Base-by-base conservation (phyloP, 2,329 filamentous ascomycete species). In the Botryotinia convoluta region DNA sequence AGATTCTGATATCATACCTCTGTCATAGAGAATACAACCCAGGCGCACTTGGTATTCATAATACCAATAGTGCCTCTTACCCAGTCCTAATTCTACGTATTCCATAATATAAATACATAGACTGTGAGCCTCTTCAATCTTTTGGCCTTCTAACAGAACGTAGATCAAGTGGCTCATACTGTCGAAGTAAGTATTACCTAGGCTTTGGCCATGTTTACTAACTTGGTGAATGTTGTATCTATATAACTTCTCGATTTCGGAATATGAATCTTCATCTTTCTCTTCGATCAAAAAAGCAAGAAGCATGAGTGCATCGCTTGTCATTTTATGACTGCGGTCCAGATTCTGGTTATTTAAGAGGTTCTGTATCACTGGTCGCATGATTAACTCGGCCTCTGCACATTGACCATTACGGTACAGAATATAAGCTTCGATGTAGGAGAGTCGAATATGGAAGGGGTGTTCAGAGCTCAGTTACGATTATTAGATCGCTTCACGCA, bases 31-130 rank as follows among this genome's bases (percentile, higher is more conserved):
- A 12, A 64, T 14, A 22, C 0, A 0, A 7, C 39, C 18, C 5
- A 64, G 8, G 1, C 1, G 2, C 4, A 0, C 0, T 22, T 45
- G n/a, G 18, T 32, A 32, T 14, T 1, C 0, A 45, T 4, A 4
- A 45, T 45, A 32, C 18, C 4, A 10, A 26, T 0, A 4, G 4
- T 64, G 18, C 2, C 39, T 3, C 18, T 45, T 45, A 5, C 61
- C 39, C 1, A 45, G 1, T 64, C n/a, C 6, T 32, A 1, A 29
- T 64, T 64, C 29, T 9, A 4, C 18, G 16, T 14, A 12, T 45
- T 20, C 39, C 16, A 44, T 45, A 2, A 45, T 32, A 32, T 32
- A 32, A 4, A 3, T 22, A 14, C 61, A 64, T 10, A 44, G 18
- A 44, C 5, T 45, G n/a, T 64, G 7, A 45, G 39, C 44, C 22